Evolutionary conservation across 345 rosid genomes (phyloP).

Genomic region (Linum lewisii): DNA sequence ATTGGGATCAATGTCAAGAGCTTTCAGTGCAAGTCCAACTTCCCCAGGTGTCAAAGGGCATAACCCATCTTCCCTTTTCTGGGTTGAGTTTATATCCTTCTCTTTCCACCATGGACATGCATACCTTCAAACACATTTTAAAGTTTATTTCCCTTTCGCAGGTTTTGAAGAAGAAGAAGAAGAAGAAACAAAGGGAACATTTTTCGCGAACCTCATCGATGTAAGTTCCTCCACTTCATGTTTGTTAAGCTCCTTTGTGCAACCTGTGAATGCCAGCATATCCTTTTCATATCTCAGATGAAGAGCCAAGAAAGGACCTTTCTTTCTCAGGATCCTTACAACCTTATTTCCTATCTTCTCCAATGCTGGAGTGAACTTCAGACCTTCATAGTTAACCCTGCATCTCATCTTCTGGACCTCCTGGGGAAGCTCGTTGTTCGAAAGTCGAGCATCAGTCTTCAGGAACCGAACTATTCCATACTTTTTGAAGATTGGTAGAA

Average conservation of each 20-base stretch:
- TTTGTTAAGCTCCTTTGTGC: conserved; percentile 36
- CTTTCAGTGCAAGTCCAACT: conserved; percentile 33
- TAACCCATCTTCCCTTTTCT: conserved; percentile 36
- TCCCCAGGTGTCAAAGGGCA: conserved; percentile 54
- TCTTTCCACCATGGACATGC: conserved; percentile 57
- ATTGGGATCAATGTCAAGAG: conserved; percentile 31
- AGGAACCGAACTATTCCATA: conserved; percentile 31
- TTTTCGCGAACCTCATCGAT: conserved; percentile 32
- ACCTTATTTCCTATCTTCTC: conserved; percentile 35
- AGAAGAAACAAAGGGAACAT: neutral
- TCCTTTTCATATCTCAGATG: conserved; percentile 58
- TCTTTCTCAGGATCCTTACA: conserved; percentile 29
- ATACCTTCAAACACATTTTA: conserved; percentile 19
- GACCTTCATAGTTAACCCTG: conserved; percentile 32
- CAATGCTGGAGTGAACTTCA: conserved; percentile 32
- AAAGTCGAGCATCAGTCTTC: conserved; percentile 40
- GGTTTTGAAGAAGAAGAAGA: neutral
- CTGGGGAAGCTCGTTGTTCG: conserved; percentile 31
- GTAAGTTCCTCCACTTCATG: conserved; percentile 34
- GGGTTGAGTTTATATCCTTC: conserved; percentile 30
- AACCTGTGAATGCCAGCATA: conserved; percentile 51
- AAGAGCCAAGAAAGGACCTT: conserved; percentile 43
- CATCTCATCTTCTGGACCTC: conserved; percentile 41
- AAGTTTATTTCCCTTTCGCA: no score
- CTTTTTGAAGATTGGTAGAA: conserved; percentile 31